A percentile compares a stretch with the other conserved stretches of the same genome.
These are phyloP conservation scores for Climacium dendroides DNA, from an alignment of 225 moss, liverwort and hornwort genomes.

Conservation along the genomic window DNA sequence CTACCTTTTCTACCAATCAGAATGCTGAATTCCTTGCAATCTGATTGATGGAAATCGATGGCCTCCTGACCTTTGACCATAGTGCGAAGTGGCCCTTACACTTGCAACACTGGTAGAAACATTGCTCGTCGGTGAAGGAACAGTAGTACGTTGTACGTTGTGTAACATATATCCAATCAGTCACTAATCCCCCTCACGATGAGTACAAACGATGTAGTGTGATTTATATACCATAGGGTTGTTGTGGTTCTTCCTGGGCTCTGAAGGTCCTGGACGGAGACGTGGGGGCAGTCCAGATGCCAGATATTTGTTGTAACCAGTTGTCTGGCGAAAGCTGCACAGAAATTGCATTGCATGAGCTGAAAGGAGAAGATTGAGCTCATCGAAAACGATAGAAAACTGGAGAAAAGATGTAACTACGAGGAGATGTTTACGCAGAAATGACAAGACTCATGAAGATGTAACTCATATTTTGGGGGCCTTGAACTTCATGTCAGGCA, in stretches of 20 bases:
- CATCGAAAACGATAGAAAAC: background rate
- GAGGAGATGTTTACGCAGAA: background rate
- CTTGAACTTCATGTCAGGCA: background rate
- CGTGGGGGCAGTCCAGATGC: background rate
- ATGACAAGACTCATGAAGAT: background rate
- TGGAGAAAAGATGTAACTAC: background rate
- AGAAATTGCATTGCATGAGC: background rate
- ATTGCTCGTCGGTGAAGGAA: background rate
- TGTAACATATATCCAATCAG: no score
- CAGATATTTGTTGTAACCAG: background rate
- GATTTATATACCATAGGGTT: background rate
- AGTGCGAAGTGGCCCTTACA: no score
- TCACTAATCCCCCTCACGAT: background rate
- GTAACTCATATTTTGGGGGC: slow-evolving; percentile 35
- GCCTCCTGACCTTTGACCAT: no score
- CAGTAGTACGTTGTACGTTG: background rate
- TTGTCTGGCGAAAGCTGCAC: slow-evolving; percentile 26
- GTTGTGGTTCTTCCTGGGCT: background rate
- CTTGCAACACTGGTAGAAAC: background rate
- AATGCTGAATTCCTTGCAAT: no score
- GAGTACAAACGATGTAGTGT: background rate
- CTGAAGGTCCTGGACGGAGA: background rate
- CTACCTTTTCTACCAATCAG: no score
- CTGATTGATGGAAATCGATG: no score
- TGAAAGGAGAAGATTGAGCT: background rate